These are phyloP conservation scores for Aegilops sharonensis DNA, from an alignment of 176 grass and related monocot genomes.

Conservation along the genomic window DNA sequence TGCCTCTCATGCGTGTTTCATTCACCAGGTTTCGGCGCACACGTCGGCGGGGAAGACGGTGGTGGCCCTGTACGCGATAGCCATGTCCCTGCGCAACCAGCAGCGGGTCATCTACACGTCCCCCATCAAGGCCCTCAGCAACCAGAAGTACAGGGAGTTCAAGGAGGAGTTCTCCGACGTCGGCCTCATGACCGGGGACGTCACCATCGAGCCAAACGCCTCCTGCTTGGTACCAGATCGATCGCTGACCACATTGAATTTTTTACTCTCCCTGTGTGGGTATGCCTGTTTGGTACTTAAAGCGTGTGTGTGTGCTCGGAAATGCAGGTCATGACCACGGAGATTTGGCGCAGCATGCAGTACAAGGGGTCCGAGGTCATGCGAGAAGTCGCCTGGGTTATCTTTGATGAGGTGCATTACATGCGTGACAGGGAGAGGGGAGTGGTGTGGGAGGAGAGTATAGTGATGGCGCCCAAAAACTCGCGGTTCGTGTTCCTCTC, in stretches of 20 bases:
- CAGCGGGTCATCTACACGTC: constrained; percentile 94
- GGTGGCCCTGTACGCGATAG: constrained; percentile 88
- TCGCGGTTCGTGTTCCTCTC: constrained; percentile 96
- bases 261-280: not conserved
- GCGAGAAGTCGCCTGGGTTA: constrained; percentile 92
- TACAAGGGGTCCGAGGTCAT: constrained; percentile 95
- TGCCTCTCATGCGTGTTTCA: not conserved
- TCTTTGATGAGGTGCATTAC: constrained; percentile 98
- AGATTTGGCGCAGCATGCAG: constrained; percentile 99
- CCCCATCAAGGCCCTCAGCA: constrained; percentile 95
- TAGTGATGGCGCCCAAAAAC: constrained; percentile 93
- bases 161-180: constrained; percentile 92
- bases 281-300: not conserved
- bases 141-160: constrained; percentile 96
- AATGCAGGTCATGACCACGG: constrained; percentile 90
- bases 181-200: constrained; percentile 90
- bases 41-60: constrained; percentile 96
- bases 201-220: constrained; percentile 90
- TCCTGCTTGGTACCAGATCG: constrained; percentile 64
- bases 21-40: constrained; percentile 75
- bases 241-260: not conserved
- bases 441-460: constrained; percentile 99
- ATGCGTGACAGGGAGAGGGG: constrained; percentile 97
- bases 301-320: not conserved
- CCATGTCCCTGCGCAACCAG: constrained; percentile 84